Base-by-base conservation (phyloP, 2,329 filamentous ascomycete genomes). In the Stachybotrys elegans region DNA sequence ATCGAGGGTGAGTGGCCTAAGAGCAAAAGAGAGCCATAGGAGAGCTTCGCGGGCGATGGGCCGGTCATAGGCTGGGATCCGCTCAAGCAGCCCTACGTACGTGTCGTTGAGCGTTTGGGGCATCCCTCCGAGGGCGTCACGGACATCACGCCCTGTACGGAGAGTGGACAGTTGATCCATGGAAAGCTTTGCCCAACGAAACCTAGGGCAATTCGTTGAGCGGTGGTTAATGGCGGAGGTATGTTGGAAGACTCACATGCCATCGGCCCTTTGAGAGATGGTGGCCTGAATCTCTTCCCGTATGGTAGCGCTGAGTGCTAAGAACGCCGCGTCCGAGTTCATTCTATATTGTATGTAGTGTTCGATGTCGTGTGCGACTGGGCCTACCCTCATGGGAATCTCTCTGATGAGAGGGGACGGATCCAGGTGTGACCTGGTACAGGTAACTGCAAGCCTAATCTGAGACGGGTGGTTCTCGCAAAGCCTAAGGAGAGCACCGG, bases 131-230 rank as follows among this genome's bases (percentile, higher is more conserved):
- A 57, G 43, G 4, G 45, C 49, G 13, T 50, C 45, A 9, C 46
- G 48, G 2, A 59, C 42, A 21, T 60, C 51, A 41, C 53, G 47
- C 22, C 52, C 48, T 25, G 51, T 53, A 17, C 55, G 48, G 12
- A 51, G 42, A 29, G 46, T 47, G 45, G 47, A 49, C 17, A 55
- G 46, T 22, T 50, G 47, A n/a, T 58, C 55, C 43, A 61, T 51
- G 35, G 52, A 55, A n/a, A 57, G 52, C 22, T 54, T 54, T 20
- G 53, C 58, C 57, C 52, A 60, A 7, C 57, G 57, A 22, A 60
- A 61, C 45, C 55, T 57, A 29, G 4, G n/a, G n/a, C n/a, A n/a
- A n/a, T n/a, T n/a, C n/a, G n/a, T n/a, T n/a, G 20, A 25, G 4
- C 3, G 16, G 5, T 19, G n/a, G 13, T 16, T 35, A 8, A 2